phyloP scores from a whole-genome alignment of 768 basidiomycete genomes.

The Serendipita sp. region DNA sequence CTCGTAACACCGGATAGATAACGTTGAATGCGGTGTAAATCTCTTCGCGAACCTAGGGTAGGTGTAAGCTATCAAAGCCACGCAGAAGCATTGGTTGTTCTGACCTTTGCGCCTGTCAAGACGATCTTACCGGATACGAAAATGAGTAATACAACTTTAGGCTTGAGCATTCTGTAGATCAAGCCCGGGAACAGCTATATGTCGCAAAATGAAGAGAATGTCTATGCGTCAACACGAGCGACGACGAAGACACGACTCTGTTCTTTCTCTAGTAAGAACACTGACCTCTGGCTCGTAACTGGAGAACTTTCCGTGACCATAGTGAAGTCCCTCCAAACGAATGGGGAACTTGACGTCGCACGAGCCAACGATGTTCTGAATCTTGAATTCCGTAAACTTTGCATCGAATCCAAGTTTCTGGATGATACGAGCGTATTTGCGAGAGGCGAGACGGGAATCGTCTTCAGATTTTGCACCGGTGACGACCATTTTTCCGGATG shows the following conservation, averaged over 20 bases:
- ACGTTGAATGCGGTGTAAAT: slow-evolving; percentile 99
- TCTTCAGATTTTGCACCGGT: slow-evolving; percentile 99
- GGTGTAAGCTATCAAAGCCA: slow-evolving; percentile 26
- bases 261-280: slow-evolving; percentile 12
- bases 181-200: slow-evolving; percentile 89
- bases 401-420: slow-evolving; percentile 99
- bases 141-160: slow-evolving; percentile 95
- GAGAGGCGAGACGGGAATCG: slow-evolving; percentile 88
- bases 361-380: slow-evolving; percentile 96
- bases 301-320: slow-evolving; percentile 95
- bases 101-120: slow-evolving; percentile 95
- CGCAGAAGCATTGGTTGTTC: slow-evolving; percentile 19
- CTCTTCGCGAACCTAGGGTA: slow-evolving; percentile 83
- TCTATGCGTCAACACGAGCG: not conserved
- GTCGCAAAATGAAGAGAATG: slow-evolving; percentile 9
- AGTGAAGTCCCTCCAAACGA: slow-evolving; percentile 90
- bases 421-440: slow-evolving; percentile 98
- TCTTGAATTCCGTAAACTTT: slow-evolving; percentile 99
- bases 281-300: slow-evolving; percentile 93
- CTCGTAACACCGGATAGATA: slow-evolving; percentile 95
- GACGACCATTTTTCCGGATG: slow-evolving; percentile 99
- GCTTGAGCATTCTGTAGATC: slow-evolving; percentile 99
- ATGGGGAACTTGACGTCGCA: slow-evolving; percentile 99
- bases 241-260: not conserved
- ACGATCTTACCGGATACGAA: slow-evolving; percentile 99